phyloP scores from a whole-genome alignment of 1,284 basidiomycete species.

The Trichosporon inkin region DNA sequence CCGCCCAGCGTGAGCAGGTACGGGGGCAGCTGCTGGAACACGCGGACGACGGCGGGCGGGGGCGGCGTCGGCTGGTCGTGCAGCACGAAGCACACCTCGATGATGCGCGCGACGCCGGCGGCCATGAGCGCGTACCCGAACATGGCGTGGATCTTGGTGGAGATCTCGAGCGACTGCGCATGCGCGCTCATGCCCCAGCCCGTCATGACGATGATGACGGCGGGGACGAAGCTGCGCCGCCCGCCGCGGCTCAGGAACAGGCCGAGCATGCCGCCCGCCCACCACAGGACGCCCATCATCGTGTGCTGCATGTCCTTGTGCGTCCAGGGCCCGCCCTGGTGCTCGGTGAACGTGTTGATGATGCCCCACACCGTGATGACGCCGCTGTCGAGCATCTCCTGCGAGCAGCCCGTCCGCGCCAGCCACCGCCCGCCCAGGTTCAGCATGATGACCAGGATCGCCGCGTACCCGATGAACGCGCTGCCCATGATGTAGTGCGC shows the following conservation, averaged over 20 bases:
- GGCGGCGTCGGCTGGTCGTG: conserved; percentile 47
- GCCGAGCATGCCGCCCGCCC: conserved; percentile 83
- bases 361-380: conserved; percentile 77
- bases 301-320: conserved; percentile 92
- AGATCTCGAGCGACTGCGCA: conserved; percentile 75
- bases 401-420: conserved; percentile 54
- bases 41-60: conserved; percentile 47
- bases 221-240: conserved; percentile 77
- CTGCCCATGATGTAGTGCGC: conserved; percentile 85
- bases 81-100: conserved; percentile 77
- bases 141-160: conserved; percentile 75
- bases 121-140: conserved; percentile 84
- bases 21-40: conserved; percentile 79
- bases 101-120: conserved; percentile 73
- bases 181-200: conserved; percentile 96
- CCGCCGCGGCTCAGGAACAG: conserved; percentile 80
- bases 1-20: conserved; percentile 66
- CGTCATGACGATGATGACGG: conserved; percentile 77
- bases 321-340: conserved; percentile 73
- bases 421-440: conserved; percentile 81
- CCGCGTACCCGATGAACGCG: conserved; percentile 81
- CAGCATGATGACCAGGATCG: conserved; percentile 76
- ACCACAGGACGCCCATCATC: conserved; percentile 70
- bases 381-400: conserved; percentile 88
- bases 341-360: conserved; percentile 92